phyloP scores from a whole-genome alignment of 1,284 basidiomycete species.

The Heterobasidion parviporum region DNA sequence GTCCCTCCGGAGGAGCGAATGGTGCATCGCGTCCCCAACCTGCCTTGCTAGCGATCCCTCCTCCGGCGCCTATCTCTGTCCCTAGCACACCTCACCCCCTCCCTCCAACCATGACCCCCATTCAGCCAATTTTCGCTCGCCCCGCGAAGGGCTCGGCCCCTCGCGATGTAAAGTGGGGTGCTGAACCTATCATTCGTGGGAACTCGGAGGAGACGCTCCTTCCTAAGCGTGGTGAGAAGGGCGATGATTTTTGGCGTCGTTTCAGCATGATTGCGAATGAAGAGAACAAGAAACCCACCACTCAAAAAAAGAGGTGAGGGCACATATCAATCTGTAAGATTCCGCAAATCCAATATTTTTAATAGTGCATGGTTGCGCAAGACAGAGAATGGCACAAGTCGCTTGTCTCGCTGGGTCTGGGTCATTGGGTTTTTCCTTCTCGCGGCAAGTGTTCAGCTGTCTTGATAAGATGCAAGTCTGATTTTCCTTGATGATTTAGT shows the following conservation, averaged over 20 bases:
- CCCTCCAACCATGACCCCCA: slow-evolving; percentile 68
- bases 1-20: slow-evolving; percentile 13
- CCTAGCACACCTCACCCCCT: slow-evolving; percentile 58
- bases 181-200: slow-evolving; percentile 54
- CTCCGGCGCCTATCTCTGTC: slow-evolving; percentile 23
- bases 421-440: slow-evolving; percentile 52
- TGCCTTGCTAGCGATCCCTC: slow-evolving; percentile 11
- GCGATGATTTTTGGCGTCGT: slow-evolving; percentile 78
- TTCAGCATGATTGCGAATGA: slow-evolving; percentile 77
- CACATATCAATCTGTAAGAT: neutral
- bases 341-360: slow-evolving; percentile 4
- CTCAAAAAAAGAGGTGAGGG: slow-evolving; percentile 43
- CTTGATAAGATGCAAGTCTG: neutral
- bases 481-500: slow-evolving; percentile 20
- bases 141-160: slow-evolving; percentile 38
- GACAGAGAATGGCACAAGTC: slow-evolving; percentile 41
- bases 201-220: slow-evolving; percentile 60
- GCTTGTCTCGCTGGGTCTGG: slow-evolving; percentile 63
- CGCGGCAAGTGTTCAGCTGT: slow-evolving; percentile 28
- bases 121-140: slow-evolving; percentile 66
- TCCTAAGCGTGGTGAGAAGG: slow-evolving; percentile 55
- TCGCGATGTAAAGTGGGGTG: slow-evolving; percentile 41
- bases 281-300: slow-evolving; percentile 34
- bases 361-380: slow-evolving; percentile 59
- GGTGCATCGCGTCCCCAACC: slow-evolving; percentile 12